phyloP scores from a whole-genome alignment of 1,284 basidiomycete species.

The Sporisorium sorghi region DNA sequence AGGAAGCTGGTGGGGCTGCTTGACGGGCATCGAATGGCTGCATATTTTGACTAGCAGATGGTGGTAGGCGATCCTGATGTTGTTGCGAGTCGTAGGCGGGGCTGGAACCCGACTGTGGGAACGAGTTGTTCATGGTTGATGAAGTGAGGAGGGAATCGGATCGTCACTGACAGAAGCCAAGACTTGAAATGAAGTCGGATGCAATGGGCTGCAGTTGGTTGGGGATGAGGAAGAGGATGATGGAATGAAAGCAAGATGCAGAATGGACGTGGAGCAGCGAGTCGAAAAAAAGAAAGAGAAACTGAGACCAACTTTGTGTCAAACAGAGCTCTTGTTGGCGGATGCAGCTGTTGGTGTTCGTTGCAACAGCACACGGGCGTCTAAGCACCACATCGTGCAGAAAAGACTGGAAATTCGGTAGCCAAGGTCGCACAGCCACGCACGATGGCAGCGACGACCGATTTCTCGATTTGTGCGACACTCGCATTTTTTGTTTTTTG shows the following conservation, averaged over 20 bases:
- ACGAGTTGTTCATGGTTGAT: slow-evolving; percentile 35
- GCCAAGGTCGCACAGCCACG: slow-evolving; percentile 1
- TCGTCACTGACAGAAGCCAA: not conserved
- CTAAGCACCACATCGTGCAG: too few relatives aligned
- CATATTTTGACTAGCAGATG: slow-evolving; percentile 23
- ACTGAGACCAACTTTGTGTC: too few relatives aligned
- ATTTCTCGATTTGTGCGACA: too few relatives aligned
- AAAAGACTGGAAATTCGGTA: not conserved
- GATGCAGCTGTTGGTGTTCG: too few relatives aligned
- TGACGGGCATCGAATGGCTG: slow-evolving; percentile 26
- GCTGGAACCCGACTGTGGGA: slow-evolving; percentile 13
- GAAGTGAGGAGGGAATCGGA: not conserved
- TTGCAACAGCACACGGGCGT: too few relatives aligned
- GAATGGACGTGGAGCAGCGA: too few relatives aligned
- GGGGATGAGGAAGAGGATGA: not conserved
- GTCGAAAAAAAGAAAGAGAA: too few relatives aligned
- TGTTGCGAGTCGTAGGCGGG: slow-evolving; percentile 28
- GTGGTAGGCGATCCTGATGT: slow-evolving; percentile 15
- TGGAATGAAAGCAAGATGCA: not conserved
- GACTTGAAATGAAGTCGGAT: not conserved
- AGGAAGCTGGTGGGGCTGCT: slow-evolving; percentile 5
- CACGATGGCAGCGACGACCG: not conserved
- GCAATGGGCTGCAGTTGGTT: not conserved
- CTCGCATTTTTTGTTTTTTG: too few relatives aligned
- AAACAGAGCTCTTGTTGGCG: too few relatives aligned